Percentiles rank a stretch among this genome's conserved stretches.
Evolutionary conservation across 805 yeast species (phyloP).

Genomic region (Ogataea pilisensis): DNA sequence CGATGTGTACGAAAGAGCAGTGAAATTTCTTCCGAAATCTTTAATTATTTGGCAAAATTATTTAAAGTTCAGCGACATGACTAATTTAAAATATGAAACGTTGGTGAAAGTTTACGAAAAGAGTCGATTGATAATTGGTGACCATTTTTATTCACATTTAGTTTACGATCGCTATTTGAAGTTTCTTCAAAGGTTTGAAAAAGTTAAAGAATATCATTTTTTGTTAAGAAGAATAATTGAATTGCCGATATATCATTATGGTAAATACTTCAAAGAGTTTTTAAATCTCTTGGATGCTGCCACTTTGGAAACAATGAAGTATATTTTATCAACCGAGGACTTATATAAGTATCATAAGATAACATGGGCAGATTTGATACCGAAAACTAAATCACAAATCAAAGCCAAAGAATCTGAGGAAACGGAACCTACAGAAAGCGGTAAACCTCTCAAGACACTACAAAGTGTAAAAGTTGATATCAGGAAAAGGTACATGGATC

Average conservation of each 20-base stretch:
- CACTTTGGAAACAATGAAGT: constrained; percentile 24
- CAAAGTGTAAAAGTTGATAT: constrained; percentile 35
- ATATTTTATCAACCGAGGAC: constrained; percentile 23
- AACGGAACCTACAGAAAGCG: constrained; percentile 3
- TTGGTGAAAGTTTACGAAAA: constrained; percentile 38
- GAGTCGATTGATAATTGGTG: constrained; percentile 48
- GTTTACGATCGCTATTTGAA: constrained; percentile 49
- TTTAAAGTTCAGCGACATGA: constrained; percentile 35
- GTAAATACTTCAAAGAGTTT: constrained; percentile 40
- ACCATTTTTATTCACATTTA: constrained; percentile 46
- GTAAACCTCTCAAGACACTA: constrained; percentile 2
- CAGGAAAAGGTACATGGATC: constrained; percentile 47
- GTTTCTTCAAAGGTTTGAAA: constrained; percentile 32
- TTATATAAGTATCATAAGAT: constrained; percentile 13
- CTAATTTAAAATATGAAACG: constrained; percentile 28
- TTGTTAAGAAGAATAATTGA: constrained; percentile 48
- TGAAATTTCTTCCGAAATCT: constrained; percentile 40
- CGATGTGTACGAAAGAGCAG: constrained; percentile 35
- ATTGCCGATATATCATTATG: constrained; percentile 52
- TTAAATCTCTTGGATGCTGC: constrained; percentile 34
- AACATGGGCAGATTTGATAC: constrained; percentile 24
- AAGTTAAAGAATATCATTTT: constrained; percentile 32
- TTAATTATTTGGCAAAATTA: constrained; percentile 49
- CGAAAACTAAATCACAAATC: neutral
- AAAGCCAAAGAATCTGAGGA: neutral